These are phyloP conservation scores for Phytopythium delawarense DNA, from an alignment of 352 stramenopile species.

Conservation along the genomic window DNA sequence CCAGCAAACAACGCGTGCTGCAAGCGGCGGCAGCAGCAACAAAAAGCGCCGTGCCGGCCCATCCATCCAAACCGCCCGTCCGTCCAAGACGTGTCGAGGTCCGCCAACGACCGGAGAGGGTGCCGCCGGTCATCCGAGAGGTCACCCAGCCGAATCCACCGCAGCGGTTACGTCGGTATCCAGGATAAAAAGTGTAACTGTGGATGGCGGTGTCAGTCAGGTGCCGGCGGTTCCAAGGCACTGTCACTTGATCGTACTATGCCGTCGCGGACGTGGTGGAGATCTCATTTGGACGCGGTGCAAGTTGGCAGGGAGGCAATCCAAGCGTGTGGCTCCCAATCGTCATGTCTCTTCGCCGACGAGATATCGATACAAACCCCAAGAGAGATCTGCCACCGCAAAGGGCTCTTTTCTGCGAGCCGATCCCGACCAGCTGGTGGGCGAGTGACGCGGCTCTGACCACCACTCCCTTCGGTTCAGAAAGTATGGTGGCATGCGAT, in stretches of 20 bases:
- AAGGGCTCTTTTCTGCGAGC: neutral
- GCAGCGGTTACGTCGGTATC: neutral
- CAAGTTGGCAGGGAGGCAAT: neutral
- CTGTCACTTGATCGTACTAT: conserved; percentile 1
- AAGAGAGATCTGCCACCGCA: neutral
- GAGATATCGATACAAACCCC: neutral
- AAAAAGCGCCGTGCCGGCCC: neutral
- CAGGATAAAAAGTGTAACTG: neutral
- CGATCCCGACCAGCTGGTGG: neutral
- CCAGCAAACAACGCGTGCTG: neutral
- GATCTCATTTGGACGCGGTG: neutral
- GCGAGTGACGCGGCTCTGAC: neutral
- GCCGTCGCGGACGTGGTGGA: neutral
- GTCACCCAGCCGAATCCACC: neutral
- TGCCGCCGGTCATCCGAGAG: neutral
- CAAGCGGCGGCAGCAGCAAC: neutral
- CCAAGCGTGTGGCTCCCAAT: conserved; percentile 1
- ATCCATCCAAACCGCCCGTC: neutral
- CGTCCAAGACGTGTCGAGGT: neutral
- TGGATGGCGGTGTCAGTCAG: neutral
- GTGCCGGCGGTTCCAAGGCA: neutral
- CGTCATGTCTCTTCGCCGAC: neutral
- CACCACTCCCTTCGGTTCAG: conserved; percentile 6
- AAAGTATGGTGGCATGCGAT: neutral
- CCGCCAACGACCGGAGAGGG: neutral